Evolutionary conservation across 106 monocot genomes (phyloP).

Genomic region (Cymbidium sinense): DNA sequence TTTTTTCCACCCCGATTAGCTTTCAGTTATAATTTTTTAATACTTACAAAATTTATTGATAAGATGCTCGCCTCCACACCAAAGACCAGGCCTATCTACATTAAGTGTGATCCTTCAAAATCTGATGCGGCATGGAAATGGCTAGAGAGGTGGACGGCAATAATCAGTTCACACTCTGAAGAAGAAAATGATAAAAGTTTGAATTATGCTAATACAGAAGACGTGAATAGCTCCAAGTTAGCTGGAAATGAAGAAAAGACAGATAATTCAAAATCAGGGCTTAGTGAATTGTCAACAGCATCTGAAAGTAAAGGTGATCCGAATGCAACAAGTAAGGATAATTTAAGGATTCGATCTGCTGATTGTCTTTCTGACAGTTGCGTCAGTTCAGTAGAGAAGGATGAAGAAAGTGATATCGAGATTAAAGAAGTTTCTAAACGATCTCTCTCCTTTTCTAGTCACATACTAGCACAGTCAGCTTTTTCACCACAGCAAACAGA

Average conservation of each 20-base stretch:
- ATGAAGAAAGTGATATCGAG: background rate
- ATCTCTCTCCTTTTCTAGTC: background rate
- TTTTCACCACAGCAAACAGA: background rate
- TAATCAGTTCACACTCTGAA: slow-evolving; percentile 8
- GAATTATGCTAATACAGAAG: too few relatives aligned
- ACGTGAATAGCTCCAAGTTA: background rate
- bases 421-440: background rate
- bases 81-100: slow-evolving; percentile 32
- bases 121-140: slow-evolving; percentile 66
- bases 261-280: too few relatives aligned
- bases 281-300: too few relatives aligned
- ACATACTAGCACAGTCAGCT: background rate
- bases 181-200: too few relatives aligned
- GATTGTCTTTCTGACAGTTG: background rate
- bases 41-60: background rate
- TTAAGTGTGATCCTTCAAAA: slow-evolving; percentile 47
- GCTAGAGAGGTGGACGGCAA: slow-evolving; percentile 76
- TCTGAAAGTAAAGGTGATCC: background rate
- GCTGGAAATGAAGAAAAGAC: slow-evolving; percentile 16
- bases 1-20: background rate
- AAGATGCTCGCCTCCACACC: slow-evolving; percentile 55
- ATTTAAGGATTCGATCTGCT: background rate
- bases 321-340: background rate
- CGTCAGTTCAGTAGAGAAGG: background rate
- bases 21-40: background rate